A percentile compares a stretch with the other conserved stretches of the same genome.
Evolutionary conservation across 2,329 filamentous ascomycete genomes (phyloP).

Genomic region (Phoma sp.): DNA sequence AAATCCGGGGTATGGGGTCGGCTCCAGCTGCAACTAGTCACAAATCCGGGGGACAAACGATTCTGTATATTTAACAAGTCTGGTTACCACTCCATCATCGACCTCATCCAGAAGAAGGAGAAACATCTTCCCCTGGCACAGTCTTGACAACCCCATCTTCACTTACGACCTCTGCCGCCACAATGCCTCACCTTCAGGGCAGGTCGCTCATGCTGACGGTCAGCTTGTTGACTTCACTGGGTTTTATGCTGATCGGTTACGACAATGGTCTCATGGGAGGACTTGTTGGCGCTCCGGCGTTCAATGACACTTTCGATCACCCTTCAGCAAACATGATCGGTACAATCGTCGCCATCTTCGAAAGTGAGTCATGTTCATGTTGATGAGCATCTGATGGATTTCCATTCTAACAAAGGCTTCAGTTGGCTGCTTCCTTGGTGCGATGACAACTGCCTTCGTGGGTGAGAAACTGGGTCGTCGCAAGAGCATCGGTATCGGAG

Average conservation of each 20-base stretch:
- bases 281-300: slow-evolving; percentile 70
- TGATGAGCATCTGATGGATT: too few species aligned
- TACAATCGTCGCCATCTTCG: slow-evolving; percentile 28
- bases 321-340: slow-evolving; percentile 27
- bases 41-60: slow-evolving; percentile 6
- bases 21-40: slow-evolving; percentile 6
- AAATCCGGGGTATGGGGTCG: slow-evolving; percentile 9
- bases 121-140: background rate
- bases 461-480: slow-evolving; percentile 62
- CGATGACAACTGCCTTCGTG: slow-evolving; percentile 46
- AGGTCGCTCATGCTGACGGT: slow-evolving; percentile 25
- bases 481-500: slow-evolving; percentile 23
- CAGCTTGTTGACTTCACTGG: slow-evolving; percentile 24
- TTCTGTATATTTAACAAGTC: background rate
- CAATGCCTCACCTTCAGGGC: slow-evolving; percentile 24
- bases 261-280: slow-evolving; percentile 71
- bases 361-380: slow-evolving; percentile 14
- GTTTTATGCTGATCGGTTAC: slow-evolving; percentile 56
- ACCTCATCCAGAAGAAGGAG: background rate
- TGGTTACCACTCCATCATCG: background rate
- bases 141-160: background rate
- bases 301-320: slow-evolving; percentile 46
- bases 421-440: slow-evolving; percentile 51
- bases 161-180: background rate
- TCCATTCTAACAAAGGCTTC: background rate